Evolutionary conservation across 2,329 filamentous ascomycete genomes (phyloP).

Genomic region (Venturia aucupariae): DNA sequence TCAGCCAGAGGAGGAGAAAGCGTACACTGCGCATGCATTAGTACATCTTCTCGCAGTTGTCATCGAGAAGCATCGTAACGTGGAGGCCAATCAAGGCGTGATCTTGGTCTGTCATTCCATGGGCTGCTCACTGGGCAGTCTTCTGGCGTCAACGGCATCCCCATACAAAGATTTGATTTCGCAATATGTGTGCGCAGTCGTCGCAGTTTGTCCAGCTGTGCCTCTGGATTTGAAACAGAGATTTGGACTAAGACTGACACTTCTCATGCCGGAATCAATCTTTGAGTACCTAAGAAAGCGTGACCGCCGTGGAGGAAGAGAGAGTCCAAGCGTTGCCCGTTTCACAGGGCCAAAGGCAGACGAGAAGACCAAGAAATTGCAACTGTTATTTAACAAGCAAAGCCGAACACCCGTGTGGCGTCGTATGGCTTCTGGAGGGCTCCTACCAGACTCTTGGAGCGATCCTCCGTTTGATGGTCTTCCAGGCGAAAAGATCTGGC

Average conservation of each 20-base stretch:
- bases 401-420: constrained; percentile 75
- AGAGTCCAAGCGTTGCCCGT: constrained; percentile 69
- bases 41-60: constrained; percentile 64
- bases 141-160: constrained; percentile 55
- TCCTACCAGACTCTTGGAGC: constrained; percentile 53
- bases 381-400: constrained; percentile 70
- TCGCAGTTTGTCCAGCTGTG: constrained; percentile 71
- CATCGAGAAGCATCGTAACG: constrained; percentile 63
- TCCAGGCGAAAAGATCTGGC: constrained; percentile 63
- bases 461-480: constrained; percentile 52
- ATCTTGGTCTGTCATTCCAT: constrained; percentile 84
- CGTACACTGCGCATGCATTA: constrained; percentile 70
- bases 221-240: constrained; percentile 48
- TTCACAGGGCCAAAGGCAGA: constrained; percentile 65
- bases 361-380: constrained; percentile 54
- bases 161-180: constrained; percentile 45
- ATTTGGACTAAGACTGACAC: not conserved
- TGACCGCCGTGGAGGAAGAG: constrained; percentile 68
- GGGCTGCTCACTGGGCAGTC: constrained; percentile 69
- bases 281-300: constrained; percentile 70
- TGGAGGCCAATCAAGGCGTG: constrained; percentile 45
- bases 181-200: constrained; percentile 60
- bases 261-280: constrained; percentile 43
- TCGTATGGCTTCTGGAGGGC: constrained; percentile 64
- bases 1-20: constrained; percentile 58